Base-by-base conservation (phyloP, 1,139 yeast species). In the Taphrina deformans region DNA sequence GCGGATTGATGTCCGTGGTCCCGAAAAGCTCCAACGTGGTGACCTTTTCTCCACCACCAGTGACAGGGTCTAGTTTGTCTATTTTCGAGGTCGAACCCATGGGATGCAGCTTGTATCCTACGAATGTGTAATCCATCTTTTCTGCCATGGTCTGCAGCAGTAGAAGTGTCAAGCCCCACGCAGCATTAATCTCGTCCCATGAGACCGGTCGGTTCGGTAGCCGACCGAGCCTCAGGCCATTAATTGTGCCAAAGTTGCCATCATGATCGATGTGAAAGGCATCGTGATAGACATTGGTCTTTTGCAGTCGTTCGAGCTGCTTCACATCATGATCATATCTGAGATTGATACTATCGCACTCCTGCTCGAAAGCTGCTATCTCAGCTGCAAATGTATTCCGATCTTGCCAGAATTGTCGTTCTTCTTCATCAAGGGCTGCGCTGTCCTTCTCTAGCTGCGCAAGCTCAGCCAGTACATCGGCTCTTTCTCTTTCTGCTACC, bases 111-210 rank as follows among this genome's bases (percentile, higher is more conserved):
- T 82, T 83, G 74, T 88, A 92, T 5, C 84, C 83, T 0, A 77
- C 77, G 6, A 90, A 74, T 45, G 80, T 79, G 31, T 88, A 75
- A 18, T 83, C 79, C 45, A 91, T 78, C 66, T 87, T 79, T 29
- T 83, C 79, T 2, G 83, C 77, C 3, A 92, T 80, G 3, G 95
- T 89, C 0, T 86, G 81, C 48, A 92, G 74, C 24, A 92, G 75
- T 21, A 91, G 75, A 2, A 89, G 82, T 1, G 92, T 78, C 71
- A 92, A 96, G 0, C 99, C 99, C 74, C 93, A 78, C 0, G 96
- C 98, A 0, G 96, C 95, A 73, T 92, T 93, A 48, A 91, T 85
- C 71, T 93, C 99, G 61, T 89, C 85, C 96, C 97, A 91, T 2
- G 95, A 88, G 0, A 92, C 79, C 63, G 62, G 56, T n/a, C 73